Percentiles rank a stretch among this genome's conserved stretches.
Evolutionary conservation across 192 early-diverging fungal species (phyloP).

Genomic region (Coemansia sp.): DNA sequence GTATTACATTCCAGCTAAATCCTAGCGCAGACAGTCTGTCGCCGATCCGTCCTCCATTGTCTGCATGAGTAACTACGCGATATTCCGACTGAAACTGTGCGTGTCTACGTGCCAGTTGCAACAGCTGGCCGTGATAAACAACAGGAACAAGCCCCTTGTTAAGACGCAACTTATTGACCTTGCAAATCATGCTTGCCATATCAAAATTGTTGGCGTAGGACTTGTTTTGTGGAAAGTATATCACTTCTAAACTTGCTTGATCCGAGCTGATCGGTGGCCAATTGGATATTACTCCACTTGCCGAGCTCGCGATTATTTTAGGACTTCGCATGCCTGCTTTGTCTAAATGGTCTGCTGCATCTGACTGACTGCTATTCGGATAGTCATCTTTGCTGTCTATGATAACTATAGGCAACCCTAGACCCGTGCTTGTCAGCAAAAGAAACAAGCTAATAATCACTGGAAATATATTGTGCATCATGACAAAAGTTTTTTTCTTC

Average conservation of each 20-base stretch:
- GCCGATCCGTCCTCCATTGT: slow-evolving; percentile 28
- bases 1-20: slow-evolving; percentile 22
- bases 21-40: slow-evolving; percentile 33
- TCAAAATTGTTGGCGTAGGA: slow-evolving; percentile 20
- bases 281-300: slow-evolving; percentile 4
- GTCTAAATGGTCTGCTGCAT: background rate
- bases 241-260: slow-evolving; percentile 15
- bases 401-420: background rate
- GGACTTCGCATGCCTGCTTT: background rate
- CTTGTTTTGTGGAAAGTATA: slow-evolving; percentile 27
- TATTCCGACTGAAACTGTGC: slow-evolving; percentile 33
- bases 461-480: background rate
- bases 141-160: slow-evolving; percentile 17
- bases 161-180: slow-evolving; percentile 34
- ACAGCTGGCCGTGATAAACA: slow-evolving; percentile 23
- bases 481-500: no score
- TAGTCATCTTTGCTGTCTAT: background rate
- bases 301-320: background rate
- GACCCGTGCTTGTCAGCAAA: background rate
- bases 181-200: slow-evolving; percentile 40
- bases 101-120: slow-evolving; percentile 27
- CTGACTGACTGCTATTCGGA: background rate
- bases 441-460: background rate
- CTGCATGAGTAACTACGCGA: slow-evolving; percentile 37
- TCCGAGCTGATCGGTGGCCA: slow-evolving; percentile 10